Conservation (phyloP, 345 rosid genomes). For the Kandelia obovata region DNA sequence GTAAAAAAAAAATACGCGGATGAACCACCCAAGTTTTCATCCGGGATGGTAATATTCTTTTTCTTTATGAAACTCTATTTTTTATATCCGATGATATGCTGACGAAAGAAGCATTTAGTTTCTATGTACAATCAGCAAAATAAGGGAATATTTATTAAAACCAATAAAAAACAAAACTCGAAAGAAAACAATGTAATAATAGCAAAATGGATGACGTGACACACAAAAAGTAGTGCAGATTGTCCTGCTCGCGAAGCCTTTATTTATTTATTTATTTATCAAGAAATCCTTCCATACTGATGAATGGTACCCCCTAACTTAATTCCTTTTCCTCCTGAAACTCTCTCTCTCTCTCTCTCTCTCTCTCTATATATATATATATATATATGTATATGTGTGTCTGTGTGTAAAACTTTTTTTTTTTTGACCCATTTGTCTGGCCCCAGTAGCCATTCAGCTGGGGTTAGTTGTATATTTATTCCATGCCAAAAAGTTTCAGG, state of each 20-base stretch:
- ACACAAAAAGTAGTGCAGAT: constrained; percentile 20
- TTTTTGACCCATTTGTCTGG: neutral
- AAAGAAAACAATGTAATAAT: neutral
- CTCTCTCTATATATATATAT: neutral
- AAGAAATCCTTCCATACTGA: constrained; percentile 45
- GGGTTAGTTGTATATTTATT: neutral
- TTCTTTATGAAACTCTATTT: too few species aligned
- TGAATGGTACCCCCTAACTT: neutral
- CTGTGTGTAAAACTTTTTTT: neutral
- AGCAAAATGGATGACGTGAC: neutral
- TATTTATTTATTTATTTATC: neutral
- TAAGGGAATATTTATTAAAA: too few species aligned
- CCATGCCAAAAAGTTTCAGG: neutral
- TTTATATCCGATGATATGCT: neutral
- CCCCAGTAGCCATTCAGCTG: neutral
- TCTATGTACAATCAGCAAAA: neutral
- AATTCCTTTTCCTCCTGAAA: constrained; percentile 27
- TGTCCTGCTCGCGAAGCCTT: constrained; percentile 39
- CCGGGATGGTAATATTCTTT: too few species aligned
- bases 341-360: constrained; percentile 14
- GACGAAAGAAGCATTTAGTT: constrained; percentile 20
- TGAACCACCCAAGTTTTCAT: too few species aligned
- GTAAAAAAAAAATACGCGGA: too few species aligned
- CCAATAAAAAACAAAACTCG: too few species aligned
- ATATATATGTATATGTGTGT: too few species aligned